Evolutionary conservation across 352 stramenopile species (phyloP), one percentile per base, ranked within the genome.

Genomic region (Phytophthora pluvialis): DNA sequence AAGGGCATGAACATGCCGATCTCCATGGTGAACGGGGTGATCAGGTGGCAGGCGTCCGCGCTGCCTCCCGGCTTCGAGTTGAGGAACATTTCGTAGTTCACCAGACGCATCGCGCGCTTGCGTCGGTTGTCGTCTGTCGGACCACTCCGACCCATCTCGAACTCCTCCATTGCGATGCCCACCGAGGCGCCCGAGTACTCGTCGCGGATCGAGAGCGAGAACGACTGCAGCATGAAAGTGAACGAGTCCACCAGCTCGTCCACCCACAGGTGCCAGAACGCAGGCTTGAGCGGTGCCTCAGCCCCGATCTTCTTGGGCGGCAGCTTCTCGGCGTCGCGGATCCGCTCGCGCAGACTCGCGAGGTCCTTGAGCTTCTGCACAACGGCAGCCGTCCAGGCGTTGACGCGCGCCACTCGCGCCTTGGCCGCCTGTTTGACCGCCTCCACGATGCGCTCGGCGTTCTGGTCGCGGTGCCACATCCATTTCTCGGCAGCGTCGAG

Each of bases 191-290:
- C 64, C 15, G 80, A 81, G 64, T 83, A 75, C 29, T 93, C 83
- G 49, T 93, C 82, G 21, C 75, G 70, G 40, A 93, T 82, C 33
- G 72, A 78, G 12, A 94, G 64, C 32, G 70, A 72, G 39, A 93
- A 77, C 6, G 60, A 60, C 13, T 74, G 50, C 58, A 91, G 51
- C 8, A 71, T 62, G 36, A 92, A 81, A 28, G 73, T 72, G 49
- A 93, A 89, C 46, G 84, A 91, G 49, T 94, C 84, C 44, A 94
- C 67, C 47, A 92, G 55, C 38, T 80, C 63, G 71, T 94, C 86
- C 38, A 92, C 49, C 25, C 76, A 69, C 36, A 62, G 18, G 28
- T 93, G 81, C 83, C 83, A 92, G 46, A 81, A 77, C 44, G 77
- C 73, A 48, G 84, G 70, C 46, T 78, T 70, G 2, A 55, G 29